Evolutionary conservation across 1,284 basidiomycete species (phyloP).

Genomic region (Ceratobasidium theobromae): DNA sequence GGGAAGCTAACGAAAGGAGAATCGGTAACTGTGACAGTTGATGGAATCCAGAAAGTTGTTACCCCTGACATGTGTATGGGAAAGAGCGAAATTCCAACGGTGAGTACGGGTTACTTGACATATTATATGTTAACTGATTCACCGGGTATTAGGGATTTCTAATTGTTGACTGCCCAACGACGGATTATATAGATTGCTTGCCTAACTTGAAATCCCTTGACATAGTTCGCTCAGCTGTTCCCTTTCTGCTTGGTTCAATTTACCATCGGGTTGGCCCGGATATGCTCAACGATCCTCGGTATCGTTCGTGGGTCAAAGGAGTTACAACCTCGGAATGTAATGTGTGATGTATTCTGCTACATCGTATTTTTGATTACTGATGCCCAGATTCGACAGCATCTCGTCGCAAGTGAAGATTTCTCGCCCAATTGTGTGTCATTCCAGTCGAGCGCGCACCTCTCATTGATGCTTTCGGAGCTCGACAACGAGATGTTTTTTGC

Average conservation of each 20-base stretch:
- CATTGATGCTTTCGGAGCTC: conserved; percentile 70
- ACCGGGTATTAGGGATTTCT: conserved; percentile 53
- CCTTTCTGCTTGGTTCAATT: conserved; percentile 51
- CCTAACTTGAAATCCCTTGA: conserved; percentile 52
- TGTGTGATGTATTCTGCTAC: neutral
- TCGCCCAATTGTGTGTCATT: conserved; percentile 71
- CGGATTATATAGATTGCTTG: conserved; percentile 61
- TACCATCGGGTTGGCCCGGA: conserved; percentile 67
- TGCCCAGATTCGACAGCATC: conserved; percentile 52
- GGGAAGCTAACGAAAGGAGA: conserved; percentile 55
- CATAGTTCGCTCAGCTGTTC: conserved; percentile 49
- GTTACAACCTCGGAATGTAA: conserved; percentile 6
- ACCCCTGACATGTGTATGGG: conserved; percentile 46
- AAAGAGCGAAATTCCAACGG: conserved; percentile 43
- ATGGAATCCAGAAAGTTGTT: conserved; percentile 39
- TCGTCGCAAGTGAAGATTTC: conserved; percentile 63
- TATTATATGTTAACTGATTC: conserved; percentile 7
- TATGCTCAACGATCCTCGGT: conserved; percentile 69
- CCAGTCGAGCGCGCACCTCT: conserved; percentile 70
- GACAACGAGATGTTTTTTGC: conserved; percentile 75
- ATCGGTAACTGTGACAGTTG: conserved; percentile 53
- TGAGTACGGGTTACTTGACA: too few species aligned
- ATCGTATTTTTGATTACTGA: conserved; percentile 15
- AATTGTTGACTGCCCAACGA: conserved; percentile 62
- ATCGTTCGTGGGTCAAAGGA: conserved; percentile 68